Evolutionary conservation across 2,329 filamentous ascomycete genomes (phyloP).

Genomic region (Colletotrichum euphorbiae): DNA sequence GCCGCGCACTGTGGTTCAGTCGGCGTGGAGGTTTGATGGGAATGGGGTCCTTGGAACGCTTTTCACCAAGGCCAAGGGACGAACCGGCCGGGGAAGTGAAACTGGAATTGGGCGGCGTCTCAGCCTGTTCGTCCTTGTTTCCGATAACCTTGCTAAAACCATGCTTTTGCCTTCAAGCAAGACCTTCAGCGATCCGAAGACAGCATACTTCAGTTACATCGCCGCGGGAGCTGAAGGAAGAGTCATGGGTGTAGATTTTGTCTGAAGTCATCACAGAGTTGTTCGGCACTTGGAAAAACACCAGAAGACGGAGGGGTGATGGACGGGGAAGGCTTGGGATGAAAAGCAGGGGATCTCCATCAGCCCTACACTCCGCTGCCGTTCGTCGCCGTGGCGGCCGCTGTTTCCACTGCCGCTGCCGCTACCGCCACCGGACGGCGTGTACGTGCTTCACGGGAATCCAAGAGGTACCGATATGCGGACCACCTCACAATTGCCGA

Average conservation of each 20-base stretch:
- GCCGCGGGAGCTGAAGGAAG: too few species aligned
- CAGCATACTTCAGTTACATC: too few species aligned
- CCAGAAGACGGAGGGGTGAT: too few species aligned
- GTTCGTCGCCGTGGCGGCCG: background rate
- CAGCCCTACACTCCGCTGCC: background rate
- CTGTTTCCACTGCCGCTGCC: too few species aligned
- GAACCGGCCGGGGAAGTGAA: background rate
- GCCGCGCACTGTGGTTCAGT: background rate
- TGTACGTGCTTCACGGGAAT: background rate
- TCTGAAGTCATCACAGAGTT: background rate
- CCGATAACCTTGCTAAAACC: too few species aligned
- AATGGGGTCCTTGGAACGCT: background rate
- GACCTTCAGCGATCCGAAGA: background rate
- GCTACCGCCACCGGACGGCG: conserved; percentile 1
- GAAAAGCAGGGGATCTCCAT: background rate
- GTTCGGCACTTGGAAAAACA: background rate
- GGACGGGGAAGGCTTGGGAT: background rate
- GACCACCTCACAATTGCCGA: background rate
- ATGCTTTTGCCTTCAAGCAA: background rate
- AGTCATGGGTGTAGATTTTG: too few species aligned
- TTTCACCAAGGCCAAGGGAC: background rate
- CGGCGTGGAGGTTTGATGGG: background rate
- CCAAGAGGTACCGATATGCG: background rate
- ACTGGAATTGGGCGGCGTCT: too few species aligned
- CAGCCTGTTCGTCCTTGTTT: background rate